Percentiles rank a stretch among this genome's conserved stretches.
Conservation (phyloP, 305 asterid genomes). For the Plantago lanceolata region DNA sequence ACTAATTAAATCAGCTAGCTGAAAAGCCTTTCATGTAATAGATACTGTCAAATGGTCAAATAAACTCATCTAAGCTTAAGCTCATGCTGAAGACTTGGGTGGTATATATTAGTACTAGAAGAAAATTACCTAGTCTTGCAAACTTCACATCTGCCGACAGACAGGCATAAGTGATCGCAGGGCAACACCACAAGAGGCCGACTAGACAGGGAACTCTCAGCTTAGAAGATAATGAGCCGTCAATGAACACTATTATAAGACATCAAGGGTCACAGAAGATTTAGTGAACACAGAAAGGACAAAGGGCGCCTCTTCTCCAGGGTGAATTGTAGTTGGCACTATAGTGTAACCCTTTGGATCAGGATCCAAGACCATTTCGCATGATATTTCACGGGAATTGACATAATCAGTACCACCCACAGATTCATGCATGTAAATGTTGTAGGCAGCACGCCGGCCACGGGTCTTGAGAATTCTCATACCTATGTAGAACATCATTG, state of each 20-base stretch:
- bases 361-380: constrained; percentile 98
- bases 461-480: constrained; percentile 96
- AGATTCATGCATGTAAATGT: constrained; percentile 91
- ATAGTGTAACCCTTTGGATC: constrained; percentile 98
- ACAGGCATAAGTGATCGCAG: constrained; percentile 24
- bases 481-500: constrained; percentile 95
- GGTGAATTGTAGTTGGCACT: constrained; percentile 96
- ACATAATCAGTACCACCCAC: constrained; percentile 99
- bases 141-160: constrained; percentile 15
- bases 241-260: constrained; percentile 55
- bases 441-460: constrained; percentile 93
- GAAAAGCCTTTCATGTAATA: no score
- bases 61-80: background rate
- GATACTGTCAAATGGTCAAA: background rate
- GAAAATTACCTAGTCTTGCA: constrained; percentile 35
- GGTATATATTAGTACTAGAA: background rate
- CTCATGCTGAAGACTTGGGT: background rate
- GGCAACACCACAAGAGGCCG: constrained; percentile 23
- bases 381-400: constrained; percentile 94
- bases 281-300: constrained; percentile 94
- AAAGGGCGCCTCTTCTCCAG: constrained; percentile 99
- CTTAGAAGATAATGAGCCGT: constrained; percentile 15
- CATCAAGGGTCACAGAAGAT: constrained; percentile 78
- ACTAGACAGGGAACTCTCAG: constrained; percentile 23
- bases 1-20: no score